These are phyloP conservation scores for Plasmodium reichenowi DNA, from an alignment of 169 alveolate species.

Conservation along the genomic window DNA sequence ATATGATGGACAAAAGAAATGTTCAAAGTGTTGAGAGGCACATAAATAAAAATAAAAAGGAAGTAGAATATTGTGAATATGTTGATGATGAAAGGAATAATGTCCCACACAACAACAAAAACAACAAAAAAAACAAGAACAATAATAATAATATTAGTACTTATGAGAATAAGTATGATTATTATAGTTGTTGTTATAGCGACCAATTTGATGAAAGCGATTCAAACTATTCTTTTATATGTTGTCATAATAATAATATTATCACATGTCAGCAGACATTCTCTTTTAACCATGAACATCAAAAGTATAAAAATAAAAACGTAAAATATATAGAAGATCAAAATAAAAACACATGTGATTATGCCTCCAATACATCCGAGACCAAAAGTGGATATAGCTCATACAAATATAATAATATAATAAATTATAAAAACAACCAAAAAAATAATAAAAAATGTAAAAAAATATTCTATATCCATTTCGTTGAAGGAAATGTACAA, in stretches of 20 bases:
- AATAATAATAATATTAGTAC: neutral
- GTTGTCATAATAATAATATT: too few species aligned
- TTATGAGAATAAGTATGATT: neutral
- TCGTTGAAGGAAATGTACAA: neutral
- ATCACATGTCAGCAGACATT: neutral
- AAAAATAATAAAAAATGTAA: neutral
- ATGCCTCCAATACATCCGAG: neutral
- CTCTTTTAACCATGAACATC: neutral
- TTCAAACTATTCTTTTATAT: neutral
- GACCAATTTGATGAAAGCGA: neutral
- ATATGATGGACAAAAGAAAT: too few species aligned
- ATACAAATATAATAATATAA: neutral
- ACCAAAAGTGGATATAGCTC: neutral
- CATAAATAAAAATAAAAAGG: neutral
- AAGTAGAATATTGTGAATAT: conserved; percentile 5
- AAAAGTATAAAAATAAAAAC: neutral
- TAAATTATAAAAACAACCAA: neutral
- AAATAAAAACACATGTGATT: neutral
- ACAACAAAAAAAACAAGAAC: neutral
- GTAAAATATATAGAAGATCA: neutral
- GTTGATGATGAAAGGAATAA: neutral
- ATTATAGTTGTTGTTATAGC: neutral
- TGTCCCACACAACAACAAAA: neutral
- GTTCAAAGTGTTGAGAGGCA: neutral
- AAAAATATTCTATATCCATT: neutral